These are phyloP conservation scores for Geotrichum bryndzae DNA, from an alignment of 1,139 yeast genomes.

Conservation along the genomic window DNA sequence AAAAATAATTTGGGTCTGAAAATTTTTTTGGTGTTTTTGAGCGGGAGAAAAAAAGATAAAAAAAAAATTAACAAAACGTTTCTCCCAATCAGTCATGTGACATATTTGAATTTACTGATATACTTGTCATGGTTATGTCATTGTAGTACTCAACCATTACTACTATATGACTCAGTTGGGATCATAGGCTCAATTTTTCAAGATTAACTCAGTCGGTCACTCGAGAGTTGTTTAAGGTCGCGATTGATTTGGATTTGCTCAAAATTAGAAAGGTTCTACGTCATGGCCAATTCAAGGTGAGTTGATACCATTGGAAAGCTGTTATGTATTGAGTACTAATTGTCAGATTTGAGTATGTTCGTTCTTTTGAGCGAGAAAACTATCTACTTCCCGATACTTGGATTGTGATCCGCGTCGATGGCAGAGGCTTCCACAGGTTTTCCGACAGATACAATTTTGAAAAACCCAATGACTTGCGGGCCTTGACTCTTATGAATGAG, in stretches of 20 bases:
- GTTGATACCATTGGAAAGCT: neutral
- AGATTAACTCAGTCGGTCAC: neutral
- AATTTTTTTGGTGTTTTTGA: slow-evolving; percentile 3
- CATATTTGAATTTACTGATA: neutral
- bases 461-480: slow-evolving; percentile 82
- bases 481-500: slow-evolving; percentile 71
- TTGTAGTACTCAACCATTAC: neutral
- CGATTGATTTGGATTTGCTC: neutral
- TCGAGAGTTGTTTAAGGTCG: neutral
- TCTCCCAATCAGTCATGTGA: neutral
- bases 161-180: neutral
- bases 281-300: slow-evolving; percentile 27
- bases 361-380: slow-evolving; percentile 69
- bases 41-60: slow-evolving; percentile 2
- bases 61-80: neutral
- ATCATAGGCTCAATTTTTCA: neutral
- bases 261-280: neutral
- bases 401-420: slow-evolving; percentile 83
- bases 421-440: slow-evolving; percentile 85
- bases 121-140: neutral
- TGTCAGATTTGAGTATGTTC: slow-evolving; percentile 79
- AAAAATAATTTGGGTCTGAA: neutral
- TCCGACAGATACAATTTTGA: slow-evolving; percentile 64
- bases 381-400: slow-evolving; percentile 71
- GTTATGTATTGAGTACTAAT: slow-evolving; percentile 48